phyloP scores from a whole-genome alignment of 176 grass and related monocot genomes.

The Oryza meyeriana region DNA sequence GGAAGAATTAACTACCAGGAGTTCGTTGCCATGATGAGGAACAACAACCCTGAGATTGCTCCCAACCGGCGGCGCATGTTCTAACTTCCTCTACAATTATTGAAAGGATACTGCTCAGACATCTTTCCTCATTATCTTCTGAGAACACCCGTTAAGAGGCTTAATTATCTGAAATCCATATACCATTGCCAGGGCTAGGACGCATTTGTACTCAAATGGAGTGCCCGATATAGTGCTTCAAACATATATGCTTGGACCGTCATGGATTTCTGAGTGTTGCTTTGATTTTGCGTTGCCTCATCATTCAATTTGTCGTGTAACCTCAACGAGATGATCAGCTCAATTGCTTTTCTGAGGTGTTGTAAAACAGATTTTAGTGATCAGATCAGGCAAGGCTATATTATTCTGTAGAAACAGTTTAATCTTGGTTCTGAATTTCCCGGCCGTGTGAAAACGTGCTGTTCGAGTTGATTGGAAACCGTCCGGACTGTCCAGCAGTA shows the following conservation, averaged over 20 bases:
- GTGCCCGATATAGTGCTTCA: neutral
- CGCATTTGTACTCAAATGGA: neutral
- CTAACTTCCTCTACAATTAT: slow-evolving; percentile 24
- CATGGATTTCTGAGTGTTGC: neutral
- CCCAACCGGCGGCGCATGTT: slow-evolving; percentile 58
- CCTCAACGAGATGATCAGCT: neutral
- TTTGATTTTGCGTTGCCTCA: neutral
- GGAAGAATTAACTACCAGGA: slow-evolving; percentile 98
- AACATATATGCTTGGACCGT: slow-evolving; percentile 1
- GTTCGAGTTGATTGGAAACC: neutral
- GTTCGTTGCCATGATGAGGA: slow-evolving; percentile 96
- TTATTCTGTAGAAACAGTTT: slow-evolving; percentile 9
- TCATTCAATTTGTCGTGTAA: slow-evolving; percentile 7
- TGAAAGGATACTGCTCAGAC: neutral
- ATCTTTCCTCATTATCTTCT: slow-evolving; percentile 14
- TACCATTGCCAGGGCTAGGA: neutral
- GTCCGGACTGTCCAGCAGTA: neutral
- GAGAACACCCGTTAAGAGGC: neutral
- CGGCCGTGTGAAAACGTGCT: neutral
- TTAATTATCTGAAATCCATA: slow-evolving; percentile 9
- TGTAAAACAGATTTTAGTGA: slow-evolving; percentile 6
- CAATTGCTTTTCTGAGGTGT: neutral
- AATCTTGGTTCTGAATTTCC: neutral
- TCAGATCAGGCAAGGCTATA: neutral
- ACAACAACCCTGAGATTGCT: slow-evolving; percentile 65